phyloP scores from a whole-genome alignment of 345 rosid species.

The Physaria fendleri region DNA sequence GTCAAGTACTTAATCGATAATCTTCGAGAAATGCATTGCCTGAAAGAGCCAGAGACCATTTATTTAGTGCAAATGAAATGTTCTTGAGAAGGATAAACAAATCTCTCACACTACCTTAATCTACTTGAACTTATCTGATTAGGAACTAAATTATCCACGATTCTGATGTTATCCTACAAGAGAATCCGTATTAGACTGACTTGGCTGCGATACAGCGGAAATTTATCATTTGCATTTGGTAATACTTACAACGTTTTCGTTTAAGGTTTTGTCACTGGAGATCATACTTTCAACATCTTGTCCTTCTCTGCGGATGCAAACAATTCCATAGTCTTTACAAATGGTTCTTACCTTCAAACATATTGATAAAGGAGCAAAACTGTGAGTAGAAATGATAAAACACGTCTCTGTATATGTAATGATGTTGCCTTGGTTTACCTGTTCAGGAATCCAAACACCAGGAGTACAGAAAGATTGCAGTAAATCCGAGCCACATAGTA shows the following conservation, averaged over 20 bases:
- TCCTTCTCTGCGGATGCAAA: constrained; percentile 81
- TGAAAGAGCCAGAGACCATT: constrained; percentile 21
- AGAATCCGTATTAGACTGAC: too few relatives aligned
- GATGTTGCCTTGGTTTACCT: constrained; percentile 35
- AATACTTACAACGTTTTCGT: constrained; percentile 42
- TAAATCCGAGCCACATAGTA: constrained; percentile 89
- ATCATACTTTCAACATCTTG: constrained; percentile 59
- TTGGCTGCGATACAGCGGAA: not conserved
- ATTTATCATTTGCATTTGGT: too few relatives aligned
- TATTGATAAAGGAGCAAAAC: not conserved
- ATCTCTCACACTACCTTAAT: constrained; percentile 50
- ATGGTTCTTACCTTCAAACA: constrained; percentile 49
- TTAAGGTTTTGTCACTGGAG: constrained; percentile 41
- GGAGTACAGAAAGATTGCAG: constrained; percentile 66
- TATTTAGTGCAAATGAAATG: not conserved
- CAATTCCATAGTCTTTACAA: constrained; percentile 70
- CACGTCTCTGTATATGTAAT: not conserved
- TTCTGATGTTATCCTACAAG: constrained; percentile 55
- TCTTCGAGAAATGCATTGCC: constrained; percentile 74
- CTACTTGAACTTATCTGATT: constrained; percentile 82
- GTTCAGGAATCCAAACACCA: constrained; percentile 69
- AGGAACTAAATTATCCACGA: constrained; percentile 59
- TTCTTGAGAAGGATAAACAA: not conserved
- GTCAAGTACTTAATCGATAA: constrained; percentile 73
- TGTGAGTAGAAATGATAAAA: not conserved